Base-by-base conservation (phyloP, 768 basidiomycete genomes). In the Tylopilus sp. region DNA sequence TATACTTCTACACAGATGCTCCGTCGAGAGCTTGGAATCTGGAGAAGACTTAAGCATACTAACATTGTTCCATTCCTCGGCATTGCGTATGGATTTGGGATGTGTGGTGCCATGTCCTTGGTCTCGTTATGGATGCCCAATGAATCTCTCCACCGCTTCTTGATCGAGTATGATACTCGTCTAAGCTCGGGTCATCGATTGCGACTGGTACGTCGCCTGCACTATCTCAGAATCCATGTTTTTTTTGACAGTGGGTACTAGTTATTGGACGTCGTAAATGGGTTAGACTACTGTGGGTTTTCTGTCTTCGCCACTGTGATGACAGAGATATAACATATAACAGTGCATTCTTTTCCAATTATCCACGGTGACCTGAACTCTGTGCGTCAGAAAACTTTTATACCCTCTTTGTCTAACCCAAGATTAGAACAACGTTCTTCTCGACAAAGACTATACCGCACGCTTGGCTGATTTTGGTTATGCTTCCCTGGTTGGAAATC, bases 121-220 rank as follows among this genome's bases (percentile, higher is more conserved):
- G 69, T 71, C 6, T 69, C 65, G 5, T 61, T 61, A 4, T 71
- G 71, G 71, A 59, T 69, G 55, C 61, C 63, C 1, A 66, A 68
- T 25, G 64, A 55, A 9, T 60, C 36, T 37, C 36, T 37, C 19
- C 36, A 37, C 36, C 12, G 16, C 7, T 37, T 37, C 36, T 8
- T 37, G 16, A n/a, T 16, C 16, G 19, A 37, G 36, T 8, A 37
- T 37, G 36, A 19, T 17, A n/a, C 17, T 19, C 17, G 19, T 19
- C 36, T 37, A 19, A 17, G 17, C 8, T 13, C 19, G 36, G 17
- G 16, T 5, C 36, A 37, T n/a, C 16, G 36, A 19, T n/a, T 37
- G 17, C 36, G 19, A n/a, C n/a, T 37, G 3, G 36, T 37, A 19
- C 16, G 36, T 19, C 13, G 7, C 13, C 30, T 31, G 30, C 30